Conservation (phyloP, 2,329 filamentous ascomycete genomes). For the Cladosporium phlei region DNA sequence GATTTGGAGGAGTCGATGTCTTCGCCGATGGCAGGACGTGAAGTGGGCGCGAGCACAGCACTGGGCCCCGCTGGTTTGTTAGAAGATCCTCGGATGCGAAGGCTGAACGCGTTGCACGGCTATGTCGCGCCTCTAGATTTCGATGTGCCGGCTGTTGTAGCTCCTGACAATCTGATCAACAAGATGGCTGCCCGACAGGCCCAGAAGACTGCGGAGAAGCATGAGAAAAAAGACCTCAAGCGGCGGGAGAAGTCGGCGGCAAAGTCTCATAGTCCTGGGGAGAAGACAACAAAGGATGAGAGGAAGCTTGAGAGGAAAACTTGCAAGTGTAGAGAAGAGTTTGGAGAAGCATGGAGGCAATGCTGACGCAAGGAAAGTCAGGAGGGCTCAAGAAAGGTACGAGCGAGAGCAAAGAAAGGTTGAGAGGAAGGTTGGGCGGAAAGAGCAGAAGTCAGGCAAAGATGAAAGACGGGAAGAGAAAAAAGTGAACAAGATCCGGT, state of each 20-base stretch:
- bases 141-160: slow-evolving; percentile 16
- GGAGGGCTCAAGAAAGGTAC: slow-evolving; percentile 10
- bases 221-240: slow-evolving; percentile 17
- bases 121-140: slow-evolving; percentile 23
- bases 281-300: slow-evolving; percentile 2
- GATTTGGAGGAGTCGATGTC: neutral
- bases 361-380: slow-evolving; percentile 12
- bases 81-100: slow-evolving; percentile 21
- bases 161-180: slow-evolving; percentile 16
- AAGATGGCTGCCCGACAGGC: slow-evolving; percentile 19
- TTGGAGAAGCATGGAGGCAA: slow-evolving; percentile 13
- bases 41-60: slow-evolving; percentile 6
- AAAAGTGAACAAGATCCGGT: slow-evolving; percentile 25
- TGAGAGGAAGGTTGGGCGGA: neutral
- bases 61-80: slow-evolving; percentile 16
- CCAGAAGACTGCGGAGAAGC: slow-evolving; percentile 18
- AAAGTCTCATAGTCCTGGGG: slow-evolving; percentile 4
- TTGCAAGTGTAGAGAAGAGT: slow-evolving; percentile 17
- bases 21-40: neutral
- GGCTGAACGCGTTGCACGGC: slow-evolving; percentile 19
- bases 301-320: slow-evolving; percentile 17
- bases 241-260: slow-evolving; percentile 11
- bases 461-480: slow-evolving; percentile 17
- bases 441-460: neutral
- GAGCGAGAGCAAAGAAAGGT: slow-evolving; percentile 1